These are phyloP conservation scores for Meyerozyma guilliermondii DNA, from an alignment of 1,139 yeast species.

Conservation along the genomic window DNA sequence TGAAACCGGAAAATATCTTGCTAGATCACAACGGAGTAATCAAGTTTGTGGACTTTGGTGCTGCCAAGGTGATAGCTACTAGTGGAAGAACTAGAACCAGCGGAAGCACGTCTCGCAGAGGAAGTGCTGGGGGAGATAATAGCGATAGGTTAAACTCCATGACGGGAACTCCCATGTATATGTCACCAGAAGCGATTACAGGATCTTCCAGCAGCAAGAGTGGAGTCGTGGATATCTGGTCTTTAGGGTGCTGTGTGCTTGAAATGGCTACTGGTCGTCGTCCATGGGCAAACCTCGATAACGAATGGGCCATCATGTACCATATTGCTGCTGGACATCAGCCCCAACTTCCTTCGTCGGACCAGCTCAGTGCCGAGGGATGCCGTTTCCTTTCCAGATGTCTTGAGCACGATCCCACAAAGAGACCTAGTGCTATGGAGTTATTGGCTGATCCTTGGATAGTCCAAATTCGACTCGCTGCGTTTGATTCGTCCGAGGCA, in stretches of 20 bases:
- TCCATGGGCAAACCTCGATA: slow-evolving; percentile 90
- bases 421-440: slow-evolving; percentile 81
- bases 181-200: slow-evolving; percentile 96
- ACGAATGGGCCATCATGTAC: slow-evolving; percentile 98
- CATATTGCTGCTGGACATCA: slow-evolving; percentile 95
- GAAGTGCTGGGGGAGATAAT: slow-evolving; percentile 6
- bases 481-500: slow-evolving; percentile 47
- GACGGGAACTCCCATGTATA: slow-evolving; percentile 98
- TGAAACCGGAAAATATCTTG: slow-evolving; percentile 90
- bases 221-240: slow-evolving; percentile 82
- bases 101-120: slow-evolving; percentile 9
- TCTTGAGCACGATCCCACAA: slow-evolving; percentile 75
- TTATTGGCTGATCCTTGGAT: slow-evolving; percentile 90
- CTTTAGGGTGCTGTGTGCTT: slow-evolving; percentile 73
- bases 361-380: slow-evolving; percentile 75
- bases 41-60: slow-evolving; percentile 95
- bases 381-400: slow-evolving; percentile 67
- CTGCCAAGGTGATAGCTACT: slow-evolving; percentile 89
- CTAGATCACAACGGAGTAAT: slow-evolving; percentile 90
- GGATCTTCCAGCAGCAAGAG: slow-evolving; percentile 63
- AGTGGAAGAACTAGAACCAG: slow-evolving; percentile 45
- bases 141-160: slow-evolving; percentile 42
- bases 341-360: slow-evolving; percentile 78
- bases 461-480: slow-evolving; percentile 63
- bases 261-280: slow-evolving; percentile 83